Evolutionary conservation across 2,329 filamentous ascomycete genomes (phyloP).

Genomic region (Botrytis aclada): DNA sequence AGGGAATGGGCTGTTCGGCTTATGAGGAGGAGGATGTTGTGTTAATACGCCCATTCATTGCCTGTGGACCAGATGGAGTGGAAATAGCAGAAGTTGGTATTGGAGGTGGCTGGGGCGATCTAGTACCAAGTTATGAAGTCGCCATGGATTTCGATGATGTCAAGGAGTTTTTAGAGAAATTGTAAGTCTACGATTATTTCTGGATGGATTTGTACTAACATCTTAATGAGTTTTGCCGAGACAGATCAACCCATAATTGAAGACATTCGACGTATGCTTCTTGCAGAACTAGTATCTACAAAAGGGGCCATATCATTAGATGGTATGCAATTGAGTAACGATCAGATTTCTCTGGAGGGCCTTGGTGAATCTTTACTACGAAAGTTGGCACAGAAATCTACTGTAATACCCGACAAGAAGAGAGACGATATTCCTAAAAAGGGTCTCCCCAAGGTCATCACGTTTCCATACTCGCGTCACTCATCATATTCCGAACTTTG

Average conservation of each 20-base stretch:
- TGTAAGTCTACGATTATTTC: neutral
- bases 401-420: neutral
- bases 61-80: conserved; percentile 55
- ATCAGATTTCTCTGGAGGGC: conserved; percentile 28
- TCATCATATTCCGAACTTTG: conserved; percentile 82
- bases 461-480: conserved; percentile 85
- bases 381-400: conserved; percentile 22
- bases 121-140: conserved; percentile 44
- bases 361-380: conserved; percentile 31
- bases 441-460: conserved; percentile 41
- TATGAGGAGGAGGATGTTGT: conserved; percentile 54
- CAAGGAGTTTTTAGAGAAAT: neutral
- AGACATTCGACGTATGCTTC: conserved; percentile 32
- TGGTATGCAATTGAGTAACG: conserved; percentile 24
- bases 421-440: neutral
- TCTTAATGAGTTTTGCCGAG: conserved; percentile 25
- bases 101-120: conserved; percentile 75
- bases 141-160: conserved; percentile 1
- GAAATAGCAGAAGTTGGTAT: conserved; percentile 72
- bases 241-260: conserved; percentile 39
- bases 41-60: conserved; percentile 75
- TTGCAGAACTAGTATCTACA: conserved; percentile 26
- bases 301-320: conserved; percentile 32
- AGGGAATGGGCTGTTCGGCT: conserved; percentile 58
- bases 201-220: conserved; percentile 12